phyloP scores from a whole-genome alignment of 1,139 yeast genomes.

The Meyerozyma smithsonii region DNA sequence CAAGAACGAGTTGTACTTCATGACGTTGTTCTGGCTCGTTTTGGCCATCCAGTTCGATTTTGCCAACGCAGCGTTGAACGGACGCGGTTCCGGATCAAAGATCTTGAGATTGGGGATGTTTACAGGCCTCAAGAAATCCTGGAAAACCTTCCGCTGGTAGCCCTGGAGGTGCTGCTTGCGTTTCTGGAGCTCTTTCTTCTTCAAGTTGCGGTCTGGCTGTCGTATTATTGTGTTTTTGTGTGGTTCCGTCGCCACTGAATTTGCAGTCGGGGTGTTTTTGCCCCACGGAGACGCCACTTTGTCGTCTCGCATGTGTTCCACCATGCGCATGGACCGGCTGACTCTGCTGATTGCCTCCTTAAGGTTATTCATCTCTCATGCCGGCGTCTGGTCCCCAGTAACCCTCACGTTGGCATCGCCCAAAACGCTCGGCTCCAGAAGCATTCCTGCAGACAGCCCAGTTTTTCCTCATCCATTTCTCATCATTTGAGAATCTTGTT shows the following conservation, averaged over 20 bases:
- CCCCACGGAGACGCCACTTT: constrained; percentile 4
- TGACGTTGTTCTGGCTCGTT: constrained; percentile 12
- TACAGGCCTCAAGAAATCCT: constrained; percentile 34
- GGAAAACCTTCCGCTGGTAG: constrained; percentile 24
- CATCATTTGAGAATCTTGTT: constrained; percentile 1
- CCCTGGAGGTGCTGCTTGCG: constrained; percentile 12
- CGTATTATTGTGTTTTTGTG: not conserved
- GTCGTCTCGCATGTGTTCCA: constrained; percentile 7
- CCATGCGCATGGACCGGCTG: constrained; percentile 18
- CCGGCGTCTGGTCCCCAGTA: not conserved
- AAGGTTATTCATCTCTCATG: constrained; percentile 15
- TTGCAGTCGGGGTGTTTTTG: constrained; percentile 1
- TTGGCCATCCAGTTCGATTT: constrained; percentile 24
- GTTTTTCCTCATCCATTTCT: not conserved
- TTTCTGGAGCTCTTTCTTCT: constrained; percentile 8
- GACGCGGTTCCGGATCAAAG: constrained; percentile 18
- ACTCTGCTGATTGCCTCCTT: constrained; percentile 21
- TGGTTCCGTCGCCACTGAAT: not conserved
- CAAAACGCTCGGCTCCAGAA: not conserved
- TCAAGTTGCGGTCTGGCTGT: constrained; percentile 5
- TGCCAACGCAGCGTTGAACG: constrained; percentile 22
- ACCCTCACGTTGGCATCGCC: not conserved
- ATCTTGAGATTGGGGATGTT: constrained; percentile 32
- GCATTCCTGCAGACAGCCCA: constrained; percentile 3
- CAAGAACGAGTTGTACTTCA: constrained; percentile 17